These are phyloP conservation scores for Podila verticillata DNA, from an alignment of 192 early-diverging fungal species.

Conservation along the genomic window DNA sequence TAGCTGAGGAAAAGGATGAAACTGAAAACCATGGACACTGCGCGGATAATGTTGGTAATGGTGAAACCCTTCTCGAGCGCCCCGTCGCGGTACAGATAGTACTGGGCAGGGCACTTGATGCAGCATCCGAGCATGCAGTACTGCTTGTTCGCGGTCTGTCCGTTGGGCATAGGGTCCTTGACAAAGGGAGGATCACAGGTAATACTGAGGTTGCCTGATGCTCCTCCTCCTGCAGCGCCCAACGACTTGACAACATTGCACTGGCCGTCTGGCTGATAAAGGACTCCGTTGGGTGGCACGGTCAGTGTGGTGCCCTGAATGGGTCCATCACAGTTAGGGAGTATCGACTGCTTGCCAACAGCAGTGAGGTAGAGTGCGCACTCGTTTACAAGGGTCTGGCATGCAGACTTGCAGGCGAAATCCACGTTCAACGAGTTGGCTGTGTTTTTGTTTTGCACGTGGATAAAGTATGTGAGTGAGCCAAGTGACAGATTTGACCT, in stretches of 20 bases:
- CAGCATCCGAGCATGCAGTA: constrained; percentile 58
- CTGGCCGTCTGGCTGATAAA: constrained; percentile 14
- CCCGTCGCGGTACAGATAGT: constrained; percentile 55
- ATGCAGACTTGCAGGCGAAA: constrained; percentile 41
- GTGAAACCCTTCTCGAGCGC: constrained; percentile 50
- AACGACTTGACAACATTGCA: constrained; percentile 18
- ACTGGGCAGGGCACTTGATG: constrained; percentile 60
- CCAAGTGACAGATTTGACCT: background rate
- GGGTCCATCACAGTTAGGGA: constrained; percentile 12
- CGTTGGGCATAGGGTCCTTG: constrained; percentile 23
- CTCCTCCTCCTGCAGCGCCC: background rate
- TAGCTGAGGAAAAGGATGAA: constrained; percentile 59
- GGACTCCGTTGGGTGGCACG: constrained; percentile 7
- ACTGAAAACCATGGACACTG: constrained; percentile 49
- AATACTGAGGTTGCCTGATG: constrained; percentile 4
- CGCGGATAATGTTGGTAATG: constrained; percentile 57
- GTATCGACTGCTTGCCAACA: background rate
- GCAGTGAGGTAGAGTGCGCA: background rate
- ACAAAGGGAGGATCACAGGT: constrained; percentile 52
- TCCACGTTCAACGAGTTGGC: constrained; percentile 12
- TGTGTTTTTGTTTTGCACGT: background rate
- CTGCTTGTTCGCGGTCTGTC: constrained; percentile 13
- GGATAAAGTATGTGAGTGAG: background rate
- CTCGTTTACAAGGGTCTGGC: constrained; percentile 4
- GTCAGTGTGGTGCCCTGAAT: constrained; percentile 1